These are phyloP conservation scores for Claviceps lovelessii DNA, from an alignment of 2,329 filamentous ascomycete species.

Conservation along the genomic window DNA sequence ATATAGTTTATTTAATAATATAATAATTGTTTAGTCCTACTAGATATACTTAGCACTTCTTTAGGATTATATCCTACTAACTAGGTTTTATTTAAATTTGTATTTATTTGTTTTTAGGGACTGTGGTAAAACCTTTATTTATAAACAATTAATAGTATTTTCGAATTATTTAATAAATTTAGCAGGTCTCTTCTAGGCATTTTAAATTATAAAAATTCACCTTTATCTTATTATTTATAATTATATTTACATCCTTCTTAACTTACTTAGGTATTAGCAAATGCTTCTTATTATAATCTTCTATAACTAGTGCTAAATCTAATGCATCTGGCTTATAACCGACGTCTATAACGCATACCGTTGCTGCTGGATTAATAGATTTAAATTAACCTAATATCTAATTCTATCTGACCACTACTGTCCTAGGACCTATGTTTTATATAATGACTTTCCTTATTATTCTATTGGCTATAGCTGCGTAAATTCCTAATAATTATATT, in stretches of 20 bases:
- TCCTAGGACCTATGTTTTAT: not conserved
- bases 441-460: not conserved
- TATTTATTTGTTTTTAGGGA: not conserved
- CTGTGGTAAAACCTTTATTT: not conserved
- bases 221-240: no score
- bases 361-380: not conserved
- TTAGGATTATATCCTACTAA: not conserved
- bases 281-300: not conserved
- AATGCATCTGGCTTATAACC: rapidly evolving
- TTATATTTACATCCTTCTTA: not conserved
- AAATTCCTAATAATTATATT: no score
- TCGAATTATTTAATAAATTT: not conserved
- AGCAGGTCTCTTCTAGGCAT: not conserved
- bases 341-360: not conserved
- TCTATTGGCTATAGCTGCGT: not conserved
- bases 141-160: not conserved
- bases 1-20: not conserved
- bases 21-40: not conserved
- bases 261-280: not conserved
- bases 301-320: not conserved
- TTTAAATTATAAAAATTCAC: not conserved
- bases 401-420: not conserved
- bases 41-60: not conserved
- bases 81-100: not conserved
- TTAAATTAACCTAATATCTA: not conserved